Base-by-base conservation (phyloP, 2,329 filamentous ascomycete genomes). In the Fusarium sublunatum region DNA sequence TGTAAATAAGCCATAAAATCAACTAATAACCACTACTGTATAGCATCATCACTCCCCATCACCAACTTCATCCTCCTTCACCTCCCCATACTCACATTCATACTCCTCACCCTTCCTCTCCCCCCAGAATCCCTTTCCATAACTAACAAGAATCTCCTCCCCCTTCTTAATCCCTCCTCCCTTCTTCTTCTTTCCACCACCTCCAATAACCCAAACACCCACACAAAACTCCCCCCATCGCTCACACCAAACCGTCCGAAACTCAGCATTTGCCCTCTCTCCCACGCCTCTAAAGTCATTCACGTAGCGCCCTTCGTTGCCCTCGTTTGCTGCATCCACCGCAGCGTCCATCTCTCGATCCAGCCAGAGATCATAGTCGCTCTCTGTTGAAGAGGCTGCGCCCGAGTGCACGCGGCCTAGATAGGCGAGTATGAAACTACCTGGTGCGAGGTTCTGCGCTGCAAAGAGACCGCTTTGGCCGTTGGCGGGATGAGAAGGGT, bases 71-170 rank as follows among this genome's bases (percentile, higher is more conserved):
- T 15, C 15, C 12, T 60, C 40, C n/a, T 40, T 32, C 15, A 22
- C 34, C 6, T 25, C 38, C 9, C 26, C 44, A 15, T 31, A 51
- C 8, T 45, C 28, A 24, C 25, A 31, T 5, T 65, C 62, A 13
- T 48, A 58, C 11, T 58, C 65, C 4, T 67, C 65, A 2, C 5
- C 36, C 42, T 38, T 70, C 66, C 74, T 81, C 73, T 73, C 71
- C 77, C 80, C 71, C 86, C 87, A 90, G 63, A 90, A 89, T 1
- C 88, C 88, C 72, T 87, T 89, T 6, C 87, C 88, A 68, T 90
- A 89, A 64, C 85, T 88, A 11, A 90, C 84, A 47, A 89, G 70
- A 49, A 90, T 84, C 78, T 90, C 88, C 58, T 87, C 81, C 2
- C 87, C 86, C 74, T 84, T 87, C 44, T 71, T 80, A 26, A 88